Evolutionary conservation across 2,329 filamentous ascomycete species (phyloP).

Genomic region (Aureobasidium lini): DNA sequence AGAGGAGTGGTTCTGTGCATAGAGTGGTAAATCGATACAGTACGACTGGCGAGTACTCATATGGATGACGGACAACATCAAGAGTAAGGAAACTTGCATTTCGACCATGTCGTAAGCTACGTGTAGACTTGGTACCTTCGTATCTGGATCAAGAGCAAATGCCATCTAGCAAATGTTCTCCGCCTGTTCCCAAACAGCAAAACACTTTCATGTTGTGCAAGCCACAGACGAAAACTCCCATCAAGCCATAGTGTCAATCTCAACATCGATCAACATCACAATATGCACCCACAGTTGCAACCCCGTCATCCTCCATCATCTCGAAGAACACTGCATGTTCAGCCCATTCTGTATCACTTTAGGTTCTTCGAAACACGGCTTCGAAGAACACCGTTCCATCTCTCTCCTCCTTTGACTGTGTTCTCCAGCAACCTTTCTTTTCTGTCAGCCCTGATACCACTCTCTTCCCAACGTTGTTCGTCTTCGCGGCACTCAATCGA

Average conservation of each 20-base stretch:
- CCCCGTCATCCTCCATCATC: neutral
- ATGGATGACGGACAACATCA: too few species aligned
- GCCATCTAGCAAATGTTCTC: neutral
- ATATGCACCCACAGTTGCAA: neutral
- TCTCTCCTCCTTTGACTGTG: neutral
- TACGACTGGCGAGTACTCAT: too few species aligned
- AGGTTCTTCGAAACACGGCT: neutral
- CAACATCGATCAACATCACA: neutral
- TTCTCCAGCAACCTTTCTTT: neutral
- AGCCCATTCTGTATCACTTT: neutral
- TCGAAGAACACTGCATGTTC: neutral
- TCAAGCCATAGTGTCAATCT: neutral
- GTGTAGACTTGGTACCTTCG: neutral
- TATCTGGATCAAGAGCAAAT: neutral
- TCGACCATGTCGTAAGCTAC: neutral
- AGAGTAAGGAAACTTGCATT: neutral
- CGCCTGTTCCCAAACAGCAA: neutral
- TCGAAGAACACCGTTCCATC: neutral
- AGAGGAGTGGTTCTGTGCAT: too few species aligned
- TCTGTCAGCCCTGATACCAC: neutral
- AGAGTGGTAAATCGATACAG: too few species aligned
- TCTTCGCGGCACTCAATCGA: neutral
- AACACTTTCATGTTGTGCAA: neutral
- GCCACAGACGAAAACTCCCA: neutral
- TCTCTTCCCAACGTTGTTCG: neutral